Evolutionary conservation across 345 rosid species (phyloP).

Genomic region (Brassica napus): Da-Ae NC_063447.1:40218001-40218500

Average conservation of each 20-base stretch:
- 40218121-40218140: slow-evolving; percentile 36
- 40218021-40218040: not conserved
- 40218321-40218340: slow-evolving; percentile 41
- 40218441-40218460: slow-evolving; percentile 50
- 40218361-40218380: slow-evolving; percentile 38
- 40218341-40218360: slow-evolving; percentile 30
- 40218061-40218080: not conserved
- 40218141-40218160: slow-evolving; percentile 34
- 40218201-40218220: slow-evolving; percentile 5
- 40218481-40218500: slow-evolving; percentile 60
- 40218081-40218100: slow-evolving; percentile 42
- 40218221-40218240: not conserved
- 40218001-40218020: not conserved
- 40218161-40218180: slow-evolving; percentile 36
- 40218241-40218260: slow-evolving; percentile 30
- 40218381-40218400: slow-evolving; percentile 50
- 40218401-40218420: slow-evolving; percentile 61
- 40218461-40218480: slow-evolving; percentile 60
- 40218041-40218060: not conserved
- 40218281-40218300: slow-evolving; percentile 30
- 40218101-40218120: slow-evolving; percentile 40
- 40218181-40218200: not conserved
- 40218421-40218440: slow-evolving; percentile 50
- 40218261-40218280: slow-evolving; percentile 39
- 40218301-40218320: slow-evolving; percentile 33